Evolutionary conservation across 2,329 filamentous ascomycete species (phyloP).

Genomic region (Alternaria atra): DNA sequence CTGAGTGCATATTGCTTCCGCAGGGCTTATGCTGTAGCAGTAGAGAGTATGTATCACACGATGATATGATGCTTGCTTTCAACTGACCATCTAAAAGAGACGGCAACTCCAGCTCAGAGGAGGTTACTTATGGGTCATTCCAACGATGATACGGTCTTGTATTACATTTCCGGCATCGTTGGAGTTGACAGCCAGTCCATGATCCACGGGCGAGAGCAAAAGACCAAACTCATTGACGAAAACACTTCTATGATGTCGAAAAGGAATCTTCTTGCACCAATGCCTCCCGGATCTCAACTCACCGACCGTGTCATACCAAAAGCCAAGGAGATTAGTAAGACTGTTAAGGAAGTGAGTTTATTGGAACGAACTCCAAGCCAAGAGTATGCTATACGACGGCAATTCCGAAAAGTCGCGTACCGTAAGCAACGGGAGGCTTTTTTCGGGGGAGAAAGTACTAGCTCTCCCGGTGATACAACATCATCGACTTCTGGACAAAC

Average conservation of each 20-base stretch:
- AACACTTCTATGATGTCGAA: constrained; percentile 12
- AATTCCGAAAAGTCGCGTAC: constrained; percentile 5
- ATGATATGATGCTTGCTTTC: neutral
- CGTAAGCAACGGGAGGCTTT: constrained; percentile 9
- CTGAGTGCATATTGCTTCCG: constrained; percentile 17
- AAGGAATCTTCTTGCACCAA: constrained; percentile 4
- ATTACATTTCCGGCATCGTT: constrained; percentile 6
- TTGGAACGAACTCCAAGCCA: constrained; percentile 2
- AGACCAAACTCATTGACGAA: constrained; percentile 1
- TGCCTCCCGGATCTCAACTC: constrained; percentile 8
- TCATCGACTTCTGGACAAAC: neutral
- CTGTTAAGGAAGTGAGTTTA: neutral
- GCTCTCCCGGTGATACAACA: neutral
- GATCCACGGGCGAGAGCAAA: neutral
- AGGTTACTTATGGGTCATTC: constrained; percentile 4
- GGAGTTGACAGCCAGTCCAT: constrained; percentile 4
- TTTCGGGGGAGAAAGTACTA: neutral
- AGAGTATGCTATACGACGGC: constrained; percentile 11
- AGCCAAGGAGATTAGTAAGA: neutral
- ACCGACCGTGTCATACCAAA: neutral
- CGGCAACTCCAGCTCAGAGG: neutral
- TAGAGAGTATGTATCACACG: constrained; percentile 7
- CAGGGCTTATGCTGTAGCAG: constrained; percentile 6
- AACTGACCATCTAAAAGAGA: neutral
- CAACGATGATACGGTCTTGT: neutral